Evolutionary conservation across 2,329 filamentous ascomycete genomes (phyloP).

Genomic region (Botrytis tulipae): DNA sequence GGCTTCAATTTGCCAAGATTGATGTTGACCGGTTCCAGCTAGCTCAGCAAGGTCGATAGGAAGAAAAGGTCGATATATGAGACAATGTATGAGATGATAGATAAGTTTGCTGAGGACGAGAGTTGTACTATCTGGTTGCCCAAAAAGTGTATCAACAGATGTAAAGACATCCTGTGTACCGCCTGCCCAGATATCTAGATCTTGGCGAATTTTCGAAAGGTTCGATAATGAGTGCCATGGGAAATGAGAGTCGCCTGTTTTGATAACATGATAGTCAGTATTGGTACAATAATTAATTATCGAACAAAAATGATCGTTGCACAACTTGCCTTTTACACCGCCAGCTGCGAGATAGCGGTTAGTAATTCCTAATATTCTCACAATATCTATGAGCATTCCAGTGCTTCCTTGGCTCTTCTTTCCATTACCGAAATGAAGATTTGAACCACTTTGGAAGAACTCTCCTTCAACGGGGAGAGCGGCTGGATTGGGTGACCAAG

Average conservation of each 20-base stretch:
- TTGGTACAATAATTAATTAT: background rate
- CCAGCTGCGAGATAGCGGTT: conserved; percentile 82
- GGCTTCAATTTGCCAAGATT: conserved; percentile 90
- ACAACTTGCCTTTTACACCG: conserved; percentile 61
- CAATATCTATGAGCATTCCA: conserved; percentile 81
- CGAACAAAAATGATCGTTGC: background rate
- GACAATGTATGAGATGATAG: conserved; percentile 82
- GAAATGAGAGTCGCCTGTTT: conserved; percentile 74
- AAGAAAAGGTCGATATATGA: conserved; percentile 83
- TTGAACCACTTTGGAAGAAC: conserved; percentile 77
- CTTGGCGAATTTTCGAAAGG: conserved; percentile 80
- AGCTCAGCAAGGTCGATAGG: conserved; percentile 82
- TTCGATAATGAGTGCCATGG: conserved; percentile 87
- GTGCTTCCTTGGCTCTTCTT: conserved; percentile 73
- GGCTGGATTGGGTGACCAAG: conserved; percentile 64
- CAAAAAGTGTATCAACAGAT: conserved; percentile 71
- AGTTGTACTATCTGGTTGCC: conserved; percentile 73
- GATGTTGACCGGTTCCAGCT: conserved; percentile 75
- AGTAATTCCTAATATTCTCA: conserved; percentile 76
- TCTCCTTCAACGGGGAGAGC: conserved; percentile 70
- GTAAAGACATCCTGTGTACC: conserved; percentile 78
- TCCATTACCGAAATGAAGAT: conserved; percentile 64
- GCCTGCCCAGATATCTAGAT: conserved; percentile 81
- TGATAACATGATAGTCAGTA: conserved; percentile 13
- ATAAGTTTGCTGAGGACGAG: conserved; percentile 81